Conservation (phyloP, 1,284 basidiomycete genomes). For the Xerocomus amazonicus region DNA sequence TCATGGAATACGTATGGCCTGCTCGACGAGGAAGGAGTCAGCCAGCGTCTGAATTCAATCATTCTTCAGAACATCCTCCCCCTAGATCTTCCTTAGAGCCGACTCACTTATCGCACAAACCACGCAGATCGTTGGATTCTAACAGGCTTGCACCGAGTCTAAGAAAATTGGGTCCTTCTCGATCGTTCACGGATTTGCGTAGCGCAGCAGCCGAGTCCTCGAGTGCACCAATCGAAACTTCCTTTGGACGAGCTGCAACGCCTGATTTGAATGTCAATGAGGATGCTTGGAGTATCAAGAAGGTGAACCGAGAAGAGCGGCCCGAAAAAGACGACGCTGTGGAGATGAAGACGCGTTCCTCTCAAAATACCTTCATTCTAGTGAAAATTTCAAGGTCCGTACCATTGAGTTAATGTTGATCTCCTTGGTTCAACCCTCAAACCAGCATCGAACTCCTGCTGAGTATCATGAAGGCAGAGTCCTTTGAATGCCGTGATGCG, state of each 20-base stretch:
- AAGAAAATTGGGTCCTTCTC: slow-evolving; percentile 54
- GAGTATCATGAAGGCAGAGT: slow-evolving; percentile 68
- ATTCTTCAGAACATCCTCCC: slow-evolving; percentile 13
- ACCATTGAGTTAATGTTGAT: slow-evolving; percentile 13
- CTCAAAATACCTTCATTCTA: slow-evolving; percentile 81
- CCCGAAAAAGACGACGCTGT: slow-evolving; percentile 52
- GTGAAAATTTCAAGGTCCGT: slow-evolving; percentile 73
- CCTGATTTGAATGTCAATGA: slow-evolving; percentile 24
- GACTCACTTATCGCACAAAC: slow-evolving; percentile 33
- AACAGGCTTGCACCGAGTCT: slow-evolving; percentile 34
- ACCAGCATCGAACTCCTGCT: slow-evolving; percentile 61
- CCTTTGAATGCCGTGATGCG: slow-evolving; percentile 71
- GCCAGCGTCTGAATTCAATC: slow-evolving; percentile 18
- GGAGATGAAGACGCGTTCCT: slow-evolving; percentile 74
- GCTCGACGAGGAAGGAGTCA: slow-evolving; percentile 48
- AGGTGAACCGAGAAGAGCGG: slow-evolving; percentile 21
- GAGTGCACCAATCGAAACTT: slow-evolving; percentile 21
- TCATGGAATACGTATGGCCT: slow-evolving; percentile 91
- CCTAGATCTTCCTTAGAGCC: slow-evolving; percentile 46
- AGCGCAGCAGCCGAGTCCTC: slow-evolving; percentile 40
- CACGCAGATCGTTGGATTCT: slow-evolving; percentile 32
- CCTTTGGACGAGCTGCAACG: slow-evolving; percentile 17
- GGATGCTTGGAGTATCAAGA: slow-evolving; percentile 22
- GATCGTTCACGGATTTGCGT: slow-evolving; percentile 70
- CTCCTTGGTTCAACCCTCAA: slow-evolving; percentile 13